A percentile compares a stretch with the other conserved stretches of the same genome.
Evolutionary conservation across 768 basidiomycete genomes (phyloP).

Genomic region (Neoboletus brunneissimus): DNA sequence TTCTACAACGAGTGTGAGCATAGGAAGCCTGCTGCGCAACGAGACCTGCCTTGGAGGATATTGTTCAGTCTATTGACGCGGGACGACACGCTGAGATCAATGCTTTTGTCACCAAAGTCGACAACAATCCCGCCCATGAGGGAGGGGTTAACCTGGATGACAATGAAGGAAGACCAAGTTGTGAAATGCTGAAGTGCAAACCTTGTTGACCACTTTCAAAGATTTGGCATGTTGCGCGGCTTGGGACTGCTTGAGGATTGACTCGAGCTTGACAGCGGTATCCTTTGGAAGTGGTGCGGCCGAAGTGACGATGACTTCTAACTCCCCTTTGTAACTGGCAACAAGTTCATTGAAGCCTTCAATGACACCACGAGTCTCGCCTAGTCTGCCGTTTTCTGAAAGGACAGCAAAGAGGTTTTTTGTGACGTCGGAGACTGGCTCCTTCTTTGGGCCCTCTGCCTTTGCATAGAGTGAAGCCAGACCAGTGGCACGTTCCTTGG

Average conservation of each 20-base stretch:
- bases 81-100: slow-evolving; percentile 92
- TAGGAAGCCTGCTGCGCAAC: background rate
- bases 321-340: slow-evolving; percentile 85
- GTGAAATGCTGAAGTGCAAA: slow-evolving; percentile 30
- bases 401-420: slow-evolving; percentile 89
- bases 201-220: slow-evolving; percentile 91
- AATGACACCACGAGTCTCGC: slow-evolving; percentile 81
- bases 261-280: slow-evolving; percentile 73
- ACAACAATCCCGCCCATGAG: slow-evolving; percentile 90
- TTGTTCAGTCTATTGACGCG: slow-evolving; percentile 95
- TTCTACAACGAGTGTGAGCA: slow-evolving; percentile 20
- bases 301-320: slow-evolving; percentile 89
- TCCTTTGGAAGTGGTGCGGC: slow-evolving; percentile 79
- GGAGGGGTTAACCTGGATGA: slow-evolving; percentile 78
- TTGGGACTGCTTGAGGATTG: slow-evolving; percentile 81
- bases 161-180: background rate
- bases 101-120: slow-evolving; percentile 97
- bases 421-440: slow-evolving; percentile 77
- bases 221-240: slow-evolving; percentile 84
- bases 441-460: slow-evolving; percentile 70
- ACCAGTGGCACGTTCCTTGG: slow-evolving; percentile 67
- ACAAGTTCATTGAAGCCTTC: slow-evolving; percentile 90
- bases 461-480: slow-evolving; percentile 66
- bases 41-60: slow-evolving; percentile 70
- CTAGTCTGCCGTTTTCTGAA: slow-evolving; percentile 89